Base-by-base conservation (phyloP, 2,329 filamentous ascomycete genomes). In the Pseudopithomyces maydicus region DNA sequence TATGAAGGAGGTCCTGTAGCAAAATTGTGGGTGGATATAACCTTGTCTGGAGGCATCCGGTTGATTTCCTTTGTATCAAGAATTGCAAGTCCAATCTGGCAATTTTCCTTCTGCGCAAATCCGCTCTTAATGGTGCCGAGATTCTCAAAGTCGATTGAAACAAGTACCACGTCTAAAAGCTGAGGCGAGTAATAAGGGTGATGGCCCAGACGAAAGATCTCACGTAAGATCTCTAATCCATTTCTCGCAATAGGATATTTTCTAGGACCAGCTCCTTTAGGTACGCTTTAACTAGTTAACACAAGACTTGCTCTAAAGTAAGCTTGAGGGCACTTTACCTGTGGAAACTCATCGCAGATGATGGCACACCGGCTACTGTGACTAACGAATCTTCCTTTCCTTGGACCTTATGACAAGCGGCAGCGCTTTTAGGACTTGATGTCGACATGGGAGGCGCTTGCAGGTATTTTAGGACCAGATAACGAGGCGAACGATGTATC, bases 121-220 rank as follows among this genome's bases (percentile, higher is more conserved):
- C 52, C 44, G 44, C 52, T 49, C 52, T 49, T 54, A 42, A 54
- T 54, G 52, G 52, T 54, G 44, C 42, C 42, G 33, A 54, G 48
- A 23, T 54, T 49, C 52, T 48, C 52, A 33, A 54, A 54, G 52
- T 54, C 52, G 14, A 54, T 47, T 12, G 44, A 43, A 23, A 54
- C 35, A 19, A 47, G 35, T 6, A 54, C 44, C 12, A 48, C 52
- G 19, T 54, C 52, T 20, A 22, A 48, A 15, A 54, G 23, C n/a
- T 33, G 10, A 49, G 33, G 44, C 19, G 44, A 48, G 5, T 15
- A 8, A 19, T 4, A 33, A 54, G 52, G 15, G 15, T 54, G 32
- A n/a, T 15, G 7, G 5, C 52, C 29, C 4, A 54, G 44, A 54
- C 52, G 17, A 54, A 54, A 54, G 52, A 54, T 54, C n/a, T 54